A percentile compares a stretch with the other conserved stretches of the same genome.
Evolutionary conservation across 2,329 filamentous ascomycete species (phyloP).

Genomic region (Ophiosphaerella korrae): DNA sequence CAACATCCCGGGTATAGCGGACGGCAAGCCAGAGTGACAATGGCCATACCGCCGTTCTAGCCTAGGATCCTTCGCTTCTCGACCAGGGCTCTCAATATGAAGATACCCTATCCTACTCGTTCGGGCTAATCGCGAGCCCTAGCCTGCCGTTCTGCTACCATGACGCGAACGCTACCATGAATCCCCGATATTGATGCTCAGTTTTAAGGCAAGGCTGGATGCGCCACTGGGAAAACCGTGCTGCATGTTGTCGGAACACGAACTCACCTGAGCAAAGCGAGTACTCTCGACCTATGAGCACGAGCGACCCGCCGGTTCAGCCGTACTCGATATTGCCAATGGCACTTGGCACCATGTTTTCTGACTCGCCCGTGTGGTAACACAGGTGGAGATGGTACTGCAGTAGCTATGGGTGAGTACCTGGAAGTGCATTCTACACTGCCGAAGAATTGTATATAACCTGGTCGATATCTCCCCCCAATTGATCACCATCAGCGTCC

Average conservation of each 20-base stretch:
- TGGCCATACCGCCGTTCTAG: slow-evolving; percentile 11
- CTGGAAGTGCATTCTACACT: slow-evolving; percentile 9
- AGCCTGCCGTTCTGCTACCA: slow-evolving; percentile 12
- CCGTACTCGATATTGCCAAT: slow-evolving; percentile 42
- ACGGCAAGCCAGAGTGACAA: slow-evolving; percentile 13
- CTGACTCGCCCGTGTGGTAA: slow-evolving; percentile 21
- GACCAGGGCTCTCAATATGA: slow-evolving; percentile 22
- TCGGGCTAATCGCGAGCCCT: slow-evolving; percentile 9
- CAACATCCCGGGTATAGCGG: slow-evolving; percentile 13
- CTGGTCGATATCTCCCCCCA: slow-evolving; percentile 25
- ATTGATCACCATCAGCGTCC: slow-evolving; percentile 41
- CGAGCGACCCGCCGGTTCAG: slow-evolving; percentile 38
- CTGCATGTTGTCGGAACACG: slow-evolving; percentile 26
- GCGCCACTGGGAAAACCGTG: slow-evolving; percentile 4
- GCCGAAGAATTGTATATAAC: slow-evolving; percentile 41
- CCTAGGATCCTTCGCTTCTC: slow-evolving; percentile 16
- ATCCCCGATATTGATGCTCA: slow-evolving; percentile 22
- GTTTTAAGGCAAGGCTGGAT: slow-evolving; percentile 15
- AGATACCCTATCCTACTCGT: slow-evolving; percentile 12
- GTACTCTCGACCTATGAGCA: slow-evolving; percentile 32
- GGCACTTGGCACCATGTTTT: slow-evolving; percentile 36
- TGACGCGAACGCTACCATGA: slow-evolving; percentile 14
- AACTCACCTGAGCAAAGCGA: slow-evolving; percentile 35
- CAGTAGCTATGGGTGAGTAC: slow-evolving; percentile 11
- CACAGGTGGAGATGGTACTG: slow-evolving; percentile 21